Conservation (phyloP, 2,329 filamentous ascomycete genomes). For the Chaetothyriales sp. region DNA sequence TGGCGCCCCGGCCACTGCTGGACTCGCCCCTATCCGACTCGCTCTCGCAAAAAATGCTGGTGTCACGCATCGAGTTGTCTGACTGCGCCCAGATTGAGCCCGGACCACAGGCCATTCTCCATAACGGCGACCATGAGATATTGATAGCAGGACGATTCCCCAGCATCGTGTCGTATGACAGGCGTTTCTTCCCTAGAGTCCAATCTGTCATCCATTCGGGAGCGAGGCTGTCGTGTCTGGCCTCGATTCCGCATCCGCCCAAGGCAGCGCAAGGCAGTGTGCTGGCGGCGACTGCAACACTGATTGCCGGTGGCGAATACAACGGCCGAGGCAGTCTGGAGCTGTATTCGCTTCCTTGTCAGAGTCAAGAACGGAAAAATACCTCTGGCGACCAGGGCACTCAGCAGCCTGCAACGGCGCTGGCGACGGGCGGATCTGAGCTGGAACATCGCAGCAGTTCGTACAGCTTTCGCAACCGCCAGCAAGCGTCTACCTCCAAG, state of each 20-base stretch:
- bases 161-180: conserved; percentile 75
- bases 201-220: conserved; percentile 71
- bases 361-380: not conserved
- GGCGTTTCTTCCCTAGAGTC: conserved; percentile 66
- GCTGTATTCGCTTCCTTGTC: conserved; percentile 46
- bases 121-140: conserved; percentile 63
- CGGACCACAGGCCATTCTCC: conserved; percentile 67
- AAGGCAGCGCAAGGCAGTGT: conserved; percentile 31
- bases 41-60: not conserved
- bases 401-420: not conserved
- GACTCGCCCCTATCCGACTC: conserved; percentile 23
- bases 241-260: conserved; percentile 47
- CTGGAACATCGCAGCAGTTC: not conserved
- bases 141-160: conserved; percentile 82
- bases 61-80: not conserved
- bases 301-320: conserved; percentile 78
- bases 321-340: conserved; percentile 83
- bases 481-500: conserved; percentile 66
- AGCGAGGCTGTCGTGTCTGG: conserved; percentile 53
- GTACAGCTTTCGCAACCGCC: conserved; percentile 57
- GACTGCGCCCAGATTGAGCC: conserved; percentile 60
- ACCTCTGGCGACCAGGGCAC: not conserved
- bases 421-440: not conserved
- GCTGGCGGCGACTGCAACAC: conserved; percentile 36
- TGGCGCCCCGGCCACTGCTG: not conserved